Evolutionary conservation across 257 asterid genomes (phyloP).

Genomic region (Dorcoceras hygrometricum): DNA sequence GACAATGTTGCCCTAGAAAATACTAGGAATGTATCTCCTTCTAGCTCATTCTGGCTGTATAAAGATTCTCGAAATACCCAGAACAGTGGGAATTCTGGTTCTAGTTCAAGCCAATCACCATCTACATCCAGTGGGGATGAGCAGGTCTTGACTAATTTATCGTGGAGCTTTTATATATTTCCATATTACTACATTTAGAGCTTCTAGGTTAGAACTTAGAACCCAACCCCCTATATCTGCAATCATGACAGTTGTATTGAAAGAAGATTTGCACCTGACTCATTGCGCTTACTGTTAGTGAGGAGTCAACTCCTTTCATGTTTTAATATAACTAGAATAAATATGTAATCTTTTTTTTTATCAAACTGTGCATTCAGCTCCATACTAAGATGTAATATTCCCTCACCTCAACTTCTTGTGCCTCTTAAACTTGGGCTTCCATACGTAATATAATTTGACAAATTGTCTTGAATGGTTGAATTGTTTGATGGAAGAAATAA

Average conservation of each 20-base stretch:
- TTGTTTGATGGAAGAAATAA: not conserved
- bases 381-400: not conserved
- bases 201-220: too few relatives aligned
- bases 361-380: not conserved
- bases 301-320: too few relatives aligned
- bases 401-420: not conserved
- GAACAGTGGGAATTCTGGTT: conserved; percentile 72
- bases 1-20: conserved; percentile 36
- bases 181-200: not conserved
- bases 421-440: conserved; percentile 6
- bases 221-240: not conserved
- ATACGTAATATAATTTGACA: not conserved
- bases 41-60: conserved; percentile 44
- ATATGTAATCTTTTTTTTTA: not conserved
- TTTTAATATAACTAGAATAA: conserved; percentile 2
- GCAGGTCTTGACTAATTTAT: conserved; percentile 48
- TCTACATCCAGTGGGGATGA: conserved; percentile 89
- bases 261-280: too few relatives aligned
- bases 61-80: conserved; percentile 59
- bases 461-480: not conserved
- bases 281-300: too few relatives aligned
- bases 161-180: conserved; percentile 2
- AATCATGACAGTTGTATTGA: too few relatives aligned
- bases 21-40: conserved; percentile 36
- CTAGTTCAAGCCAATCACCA: conserved; percentile 64